Evolutionary conservation across 306 rosid genomes (phyloP).

Genomic region (Glycine latifolia): DNA sequence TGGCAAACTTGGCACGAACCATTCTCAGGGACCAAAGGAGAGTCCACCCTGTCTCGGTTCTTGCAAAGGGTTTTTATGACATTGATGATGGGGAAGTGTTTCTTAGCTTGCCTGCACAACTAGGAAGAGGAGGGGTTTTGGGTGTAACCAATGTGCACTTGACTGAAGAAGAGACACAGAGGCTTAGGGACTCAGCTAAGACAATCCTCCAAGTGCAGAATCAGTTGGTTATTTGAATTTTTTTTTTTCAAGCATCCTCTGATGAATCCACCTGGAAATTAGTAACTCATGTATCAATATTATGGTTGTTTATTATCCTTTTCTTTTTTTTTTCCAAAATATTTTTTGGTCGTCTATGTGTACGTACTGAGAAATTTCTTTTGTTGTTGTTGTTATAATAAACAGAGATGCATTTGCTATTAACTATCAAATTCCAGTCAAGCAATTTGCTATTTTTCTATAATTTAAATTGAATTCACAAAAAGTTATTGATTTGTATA

Average conservation of each 20-base stretch:
- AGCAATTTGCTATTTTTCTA: background rate
- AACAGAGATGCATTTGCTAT: background rate
- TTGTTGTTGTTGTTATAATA: background rate
- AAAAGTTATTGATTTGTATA: too few species aligned
- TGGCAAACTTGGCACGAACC: slow-evolving; percentile 66
- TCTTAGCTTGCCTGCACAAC: slow-evolving; percentile 84
- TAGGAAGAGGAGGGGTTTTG: slow-evolving; percentile 80
- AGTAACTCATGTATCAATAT: background rate
- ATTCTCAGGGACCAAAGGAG: slow-evolving; percentile 79
- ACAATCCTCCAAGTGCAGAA: slow-evolving; percentile 70
- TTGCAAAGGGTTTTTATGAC: slow-evolving; percentile 76
- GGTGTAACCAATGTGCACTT: slow-evolving; percentile 83
- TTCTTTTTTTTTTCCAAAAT: background rate
- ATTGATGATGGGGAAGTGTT: slow-evolving; percentile 76
- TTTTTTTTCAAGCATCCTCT: too few species aligned
- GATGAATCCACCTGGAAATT: too few species aligned
- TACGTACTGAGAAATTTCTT: background rate
- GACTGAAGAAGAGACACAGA: slow-evolving; percentile 62
- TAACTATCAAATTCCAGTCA: background rate
- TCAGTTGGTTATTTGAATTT: slow-evolving; percentile 64
- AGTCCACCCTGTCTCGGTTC: slow-evolving; percentile 84
- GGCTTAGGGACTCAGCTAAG: slow-evolving; percentile 70
- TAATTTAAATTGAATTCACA: too few species aligned
- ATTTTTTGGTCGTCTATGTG: background rate
- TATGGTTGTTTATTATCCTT: background rate